Conservation (phyloP, 441 rosid genomes). For the Geranium incanum region DNA sequence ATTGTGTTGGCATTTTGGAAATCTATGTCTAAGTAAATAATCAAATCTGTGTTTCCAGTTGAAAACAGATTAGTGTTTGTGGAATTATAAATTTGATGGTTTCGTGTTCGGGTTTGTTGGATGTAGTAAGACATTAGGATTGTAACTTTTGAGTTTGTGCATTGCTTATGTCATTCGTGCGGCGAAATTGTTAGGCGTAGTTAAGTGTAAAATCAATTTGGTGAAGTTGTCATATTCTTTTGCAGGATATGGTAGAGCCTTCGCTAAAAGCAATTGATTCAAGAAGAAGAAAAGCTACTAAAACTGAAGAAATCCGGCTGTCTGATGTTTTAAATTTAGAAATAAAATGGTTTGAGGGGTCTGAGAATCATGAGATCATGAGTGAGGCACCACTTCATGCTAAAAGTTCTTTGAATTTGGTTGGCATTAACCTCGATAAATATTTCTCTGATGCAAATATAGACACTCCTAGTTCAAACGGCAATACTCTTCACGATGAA, state of each 20-base stretch:
- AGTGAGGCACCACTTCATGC: slow-evolving; percentile 22
- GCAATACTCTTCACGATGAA: slow-evolving; percentile 26
- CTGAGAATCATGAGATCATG: slow-evolving; percentile 28
- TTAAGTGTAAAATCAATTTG: background rate
- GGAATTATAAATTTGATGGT: background rate
- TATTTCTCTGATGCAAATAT: slow-evolving; percentile 36
- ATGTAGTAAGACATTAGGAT: background rate
- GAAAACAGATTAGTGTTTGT: background rate
- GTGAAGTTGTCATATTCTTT: slow-evolving; percentile 10
- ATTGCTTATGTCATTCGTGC: background rate
- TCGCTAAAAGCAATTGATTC: slow-evolving; percentile 32
- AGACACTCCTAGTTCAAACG: slow-evolving; percentile 22
- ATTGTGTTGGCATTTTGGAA: background rate
- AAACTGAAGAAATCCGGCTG: slow-evolving; percentile 33
- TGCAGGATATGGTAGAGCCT: slow-evolving; percentile 61
- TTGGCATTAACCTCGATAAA: slow-evolving; percentile 44
- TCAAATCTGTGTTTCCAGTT: background rate
- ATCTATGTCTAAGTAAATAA: background rate
- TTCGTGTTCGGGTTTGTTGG: background rate
- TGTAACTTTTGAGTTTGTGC: background rate
- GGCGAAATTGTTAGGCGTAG: too few species aligned
- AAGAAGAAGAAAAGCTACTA: slow-evolving; percentile 30
- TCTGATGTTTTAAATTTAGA: slow-evolving; percentile 65
- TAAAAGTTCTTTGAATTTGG: slow-evolving; percentile 33
- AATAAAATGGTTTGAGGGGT: slow-evolving; percentile 46